Evolutionary conservation across 2,329 filamentous ascomycete species (phyloP).

Genomic region (Podosphaera fusca): DNA sequence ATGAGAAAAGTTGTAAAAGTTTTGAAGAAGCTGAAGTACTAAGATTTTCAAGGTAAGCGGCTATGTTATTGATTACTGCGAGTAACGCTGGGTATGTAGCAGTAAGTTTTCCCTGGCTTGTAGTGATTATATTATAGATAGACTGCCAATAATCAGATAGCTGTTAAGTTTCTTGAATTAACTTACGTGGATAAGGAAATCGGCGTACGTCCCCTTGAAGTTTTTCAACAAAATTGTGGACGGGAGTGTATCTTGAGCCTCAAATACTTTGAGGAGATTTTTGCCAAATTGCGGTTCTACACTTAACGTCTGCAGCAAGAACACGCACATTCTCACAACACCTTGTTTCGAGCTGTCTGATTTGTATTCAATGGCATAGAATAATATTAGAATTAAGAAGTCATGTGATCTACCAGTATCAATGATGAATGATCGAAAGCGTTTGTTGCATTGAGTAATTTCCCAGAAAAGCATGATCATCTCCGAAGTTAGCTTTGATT

Average conservation of each 20-base stretch:
- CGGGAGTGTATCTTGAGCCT: constrained; percentile 72
- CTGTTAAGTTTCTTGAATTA: background rate
- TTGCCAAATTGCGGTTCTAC: constrained; percentile 78
- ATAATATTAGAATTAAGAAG: constrained; percentile 72
- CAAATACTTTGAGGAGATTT: constrained; percentile 73
- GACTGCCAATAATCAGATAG: constrained; percentile 30
- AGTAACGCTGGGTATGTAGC: constrained; percentile 81
- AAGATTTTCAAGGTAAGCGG: constrained; percentile 59
- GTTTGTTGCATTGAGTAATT: constrained; percentile 86
- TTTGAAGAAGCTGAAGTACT: constrained; percentile 56
- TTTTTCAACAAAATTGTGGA: constrained; percentile 56
- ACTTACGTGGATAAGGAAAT: constrained; percentile 72
- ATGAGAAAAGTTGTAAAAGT: constrained; percentile 67
- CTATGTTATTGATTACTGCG: constrained; percentile 82
- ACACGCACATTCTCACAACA: constrained; percentile 90
- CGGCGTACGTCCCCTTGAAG: constrained; percentile 77
- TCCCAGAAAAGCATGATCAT: constrained; percentile 98
- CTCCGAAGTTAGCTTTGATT: constrained; percentile 73
- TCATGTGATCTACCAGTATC: constrained; percentile 86
- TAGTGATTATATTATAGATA: constrained; percentile 76
- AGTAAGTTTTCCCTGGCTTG: constrained; percentile 71
- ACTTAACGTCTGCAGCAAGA: constrained; percentile 82
- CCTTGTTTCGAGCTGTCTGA: constrained; percentile 73
- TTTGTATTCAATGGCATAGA: constrained; percentile 80
- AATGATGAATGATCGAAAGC: constrained; percentile 89